Conservation (phyloP, 2,329 filamentous ascomycete genomes). For the Calycina herbarum region DNA sequence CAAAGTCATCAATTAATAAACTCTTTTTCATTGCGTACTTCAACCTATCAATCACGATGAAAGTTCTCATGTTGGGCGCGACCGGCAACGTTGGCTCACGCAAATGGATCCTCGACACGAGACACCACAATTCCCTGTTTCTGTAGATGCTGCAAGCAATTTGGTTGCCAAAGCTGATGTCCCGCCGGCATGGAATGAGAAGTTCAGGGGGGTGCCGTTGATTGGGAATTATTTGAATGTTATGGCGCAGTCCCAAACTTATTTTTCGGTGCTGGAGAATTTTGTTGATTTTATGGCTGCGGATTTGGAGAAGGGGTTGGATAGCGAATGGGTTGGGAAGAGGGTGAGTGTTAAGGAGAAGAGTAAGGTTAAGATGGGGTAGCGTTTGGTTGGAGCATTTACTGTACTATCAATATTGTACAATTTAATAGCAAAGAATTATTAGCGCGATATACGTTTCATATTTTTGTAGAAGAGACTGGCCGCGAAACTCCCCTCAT, state of each 20-base stretch:
- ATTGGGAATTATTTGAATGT: slow-evolving; percentile 34
- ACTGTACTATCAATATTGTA: too few species aligned
- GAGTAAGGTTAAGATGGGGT: slow-evolving; percentile 13
- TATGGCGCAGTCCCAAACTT: slow-evolving; percentile 24
- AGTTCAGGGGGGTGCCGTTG: slow-evolving; percentile 21
- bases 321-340: slow-evolving; percentile 38
- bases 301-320: slow-evolving; percentile 38
- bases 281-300: slow-evolving; percentile 45
- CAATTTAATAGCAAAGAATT: neutral
- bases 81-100: slow-evolving; percentile 43
- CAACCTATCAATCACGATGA: slow-evolving; percentile 35
- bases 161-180: slow-evolving; percentile 21
- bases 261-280: slow-evolving; percentile 42
- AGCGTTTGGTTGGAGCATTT: neutral
- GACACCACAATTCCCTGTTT: slow-evolving; percentile 19
- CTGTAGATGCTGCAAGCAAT: slow-evolving; percentile 26
- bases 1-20: slow-evolving; percentile 1
- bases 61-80: slow-evolving; percentile 43
- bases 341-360: slow-evolving; percentile 39
- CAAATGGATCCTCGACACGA: slow-evolving; percentile 40
- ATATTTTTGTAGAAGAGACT: too few species aligned
- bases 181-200: slow-evolving; percentile 19
- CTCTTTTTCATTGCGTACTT: slow-evolving; percentile 4
- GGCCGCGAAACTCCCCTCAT: too few species aligned
- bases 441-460: neutral